Evolutionary conservation across 1,284 basidiomycete genomes (phyloP), one percentile per base, ranked within the genome.

Genomic region (Peniophora sp.): DNA sequence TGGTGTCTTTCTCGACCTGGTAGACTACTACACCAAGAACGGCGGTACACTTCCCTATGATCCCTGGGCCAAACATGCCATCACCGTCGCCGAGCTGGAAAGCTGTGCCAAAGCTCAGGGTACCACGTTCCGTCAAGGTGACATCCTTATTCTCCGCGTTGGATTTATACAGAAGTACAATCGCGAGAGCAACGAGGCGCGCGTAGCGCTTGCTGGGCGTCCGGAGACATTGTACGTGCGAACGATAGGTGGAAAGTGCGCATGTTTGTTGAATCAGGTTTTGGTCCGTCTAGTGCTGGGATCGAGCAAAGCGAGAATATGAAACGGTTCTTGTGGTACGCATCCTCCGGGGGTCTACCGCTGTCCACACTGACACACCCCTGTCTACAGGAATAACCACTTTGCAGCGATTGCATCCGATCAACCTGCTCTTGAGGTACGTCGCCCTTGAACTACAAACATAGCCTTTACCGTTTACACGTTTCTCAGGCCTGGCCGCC

Each of bases 381-480:
- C 35, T 27, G 57, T 51, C 45, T 45, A 55, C 52, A 87, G 85
- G 86, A 73, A 89, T 65, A 84, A 87, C 59, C 85, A 88, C 61
- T 87, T 89, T 61, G 81, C 85, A 0, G 84, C 85, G 2, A 63
- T 87, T 39, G 85, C 83, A 2, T 84, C 82, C 23, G 85, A 89
- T 65, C 79, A 83, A 56, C 86, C 86, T 17, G 67, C 82, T 3
- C 65, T 89, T 47, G 85, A 86, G 76, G 83, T 82, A 27, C 35
- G 32, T 49, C 1, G 14, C 12, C 20, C 19, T 47, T 20, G 45
- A 22, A 24, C 27, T 32, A 12, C 27, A 12, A 51, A 25, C 10
- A 19, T 23, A 25, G 23, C 12, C 12, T 47, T 39, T 46, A 3
- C 8, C n/a, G 16, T 16, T 41, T 41, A 41, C 19, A 16, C 6